These are phyloP conservation scores for Kodamaea neixiangensis DNA, from an alignment of 805 yeast genomes.

Conservation along the genomic window DNA sequence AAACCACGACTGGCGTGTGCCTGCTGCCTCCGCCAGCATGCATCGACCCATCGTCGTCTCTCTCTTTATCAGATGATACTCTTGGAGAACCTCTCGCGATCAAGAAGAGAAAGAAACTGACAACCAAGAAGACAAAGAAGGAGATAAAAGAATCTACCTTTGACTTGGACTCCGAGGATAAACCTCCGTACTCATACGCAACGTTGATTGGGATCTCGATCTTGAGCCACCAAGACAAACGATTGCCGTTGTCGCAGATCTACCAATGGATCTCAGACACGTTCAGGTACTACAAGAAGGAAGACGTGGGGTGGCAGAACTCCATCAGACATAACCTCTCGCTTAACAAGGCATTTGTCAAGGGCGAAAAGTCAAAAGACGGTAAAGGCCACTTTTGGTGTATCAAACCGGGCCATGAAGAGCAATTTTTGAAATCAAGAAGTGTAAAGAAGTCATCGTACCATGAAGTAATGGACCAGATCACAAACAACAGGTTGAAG, in stretches of 20 bases:
- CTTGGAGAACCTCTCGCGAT: constrained; percentile 7
- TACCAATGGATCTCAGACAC: constrained; percentile 90
- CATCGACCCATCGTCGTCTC: constrained; percentile 17
- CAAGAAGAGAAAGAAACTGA: constrained; percentile 27
- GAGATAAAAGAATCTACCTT: constrained; percentile 36
- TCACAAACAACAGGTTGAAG: constrained; percentile 17
- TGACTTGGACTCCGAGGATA: constrained; percentile 55
- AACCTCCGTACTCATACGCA: constrained; percentile 96
- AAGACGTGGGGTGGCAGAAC: constrained; percentile 96
- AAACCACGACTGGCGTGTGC: constrained; percentile 4
- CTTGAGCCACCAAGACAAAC: constrained; percentile 63
- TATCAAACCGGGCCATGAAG: constrained; percentile 79
- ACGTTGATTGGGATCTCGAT: constrained; percentile 92
- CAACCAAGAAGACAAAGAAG: constrained; percentile 18
- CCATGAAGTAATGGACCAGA: constrained; percentile 47
- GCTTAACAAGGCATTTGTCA: constrained; percentile 87
- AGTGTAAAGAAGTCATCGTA: constrained; percentile 46
- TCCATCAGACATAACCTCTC: constrained; percentile 94
- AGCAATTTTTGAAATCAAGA: constrained; percentile 70
- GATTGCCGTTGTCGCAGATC: constrained; percentile 59
- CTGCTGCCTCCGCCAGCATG: constrained; percentile 18
- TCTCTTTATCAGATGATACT: constrained; percentile 13
- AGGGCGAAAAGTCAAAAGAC: constrained; percentile 87
- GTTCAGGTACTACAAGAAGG: constrained; percentile 76
- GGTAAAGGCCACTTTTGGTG: constrained; percentile 95